phyloP scores from a whole-genome alignment of 2,329 filamentous ascomycete species.

The Clonostachys chloroleuca region DNA sequence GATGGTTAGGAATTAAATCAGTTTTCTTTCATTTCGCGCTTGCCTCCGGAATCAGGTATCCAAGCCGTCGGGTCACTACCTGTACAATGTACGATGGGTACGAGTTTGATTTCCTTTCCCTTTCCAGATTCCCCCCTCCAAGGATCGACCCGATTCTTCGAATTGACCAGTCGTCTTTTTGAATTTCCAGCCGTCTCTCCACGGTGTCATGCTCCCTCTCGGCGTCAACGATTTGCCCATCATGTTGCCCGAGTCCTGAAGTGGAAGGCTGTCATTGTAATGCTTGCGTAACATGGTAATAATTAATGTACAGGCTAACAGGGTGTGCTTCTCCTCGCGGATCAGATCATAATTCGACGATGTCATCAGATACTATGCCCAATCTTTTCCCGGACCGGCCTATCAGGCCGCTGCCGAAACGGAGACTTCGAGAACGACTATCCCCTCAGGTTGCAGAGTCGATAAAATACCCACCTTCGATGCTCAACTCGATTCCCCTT shows the following conservation, averaged over 20 bases:
- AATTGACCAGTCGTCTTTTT: no score
- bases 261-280: no score
- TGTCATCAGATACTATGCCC: constrained; percentile 73
- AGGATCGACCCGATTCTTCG: no score
- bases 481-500: constrained; percentile 65
- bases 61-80: not conserved
- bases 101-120: constrained; percentile 14
- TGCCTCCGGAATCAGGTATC: not conserved
- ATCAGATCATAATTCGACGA: constrained; percentile 42
- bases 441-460: constrained; percentile 79
- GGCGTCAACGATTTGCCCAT: no score
- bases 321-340: constrained; percentile 4
- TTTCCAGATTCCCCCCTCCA: no score
- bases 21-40: not conserved
- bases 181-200: no score
- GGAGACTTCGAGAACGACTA: constrained; percentile 80
- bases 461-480: constrained; percentile 76
- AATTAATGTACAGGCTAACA: constrained; percentile 18
- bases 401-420: constrained; percentile 88
- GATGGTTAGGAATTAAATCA: not conserved
- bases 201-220: no score
- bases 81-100: constrained; percentile 37
- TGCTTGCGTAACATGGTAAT: no score
- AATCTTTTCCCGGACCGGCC: constrained; percentile 83
- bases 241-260: no score